Evolutionary conservation across 306 rosid species (phyloP).

Genomic region (Vicia villosa): DNA sequence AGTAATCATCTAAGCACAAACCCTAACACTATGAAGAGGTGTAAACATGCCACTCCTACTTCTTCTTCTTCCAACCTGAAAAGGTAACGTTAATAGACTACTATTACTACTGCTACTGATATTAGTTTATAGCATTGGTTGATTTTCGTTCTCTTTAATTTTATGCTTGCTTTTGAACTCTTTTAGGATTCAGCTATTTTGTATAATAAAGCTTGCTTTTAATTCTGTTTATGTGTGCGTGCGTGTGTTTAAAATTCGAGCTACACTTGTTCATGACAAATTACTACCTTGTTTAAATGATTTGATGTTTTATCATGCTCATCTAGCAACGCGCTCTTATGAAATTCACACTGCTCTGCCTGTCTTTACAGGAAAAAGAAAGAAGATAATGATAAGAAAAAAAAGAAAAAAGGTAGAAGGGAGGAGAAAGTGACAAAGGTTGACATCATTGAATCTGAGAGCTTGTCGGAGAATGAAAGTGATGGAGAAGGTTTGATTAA

Average conservation of each 20-base stretch:
- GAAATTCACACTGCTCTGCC: conserved; percentile 31
- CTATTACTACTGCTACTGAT: too few species aligned
- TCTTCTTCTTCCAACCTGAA: neutral
- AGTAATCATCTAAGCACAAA: conserved; percentile 1
- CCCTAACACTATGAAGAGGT: conserved; percentile 15
- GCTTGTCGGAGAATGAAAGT: conserved; percentile 41
- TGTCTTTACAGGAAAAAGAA: conserved; percentile 56
- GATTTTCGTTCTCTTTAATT: too few species aligned
- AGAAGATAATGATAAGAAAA: conserved; percentile 56
- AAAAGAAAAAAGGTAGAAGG: conserved; percentile 50
- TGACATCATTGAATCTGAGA: conserved; percentile 41
- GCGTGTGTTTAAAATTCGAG: conserved; percentile 10
- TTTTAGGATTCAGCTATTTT: neutral
- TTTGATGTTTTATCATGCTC: conserved; percentile 19
- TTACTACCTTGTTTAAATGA: neutral
- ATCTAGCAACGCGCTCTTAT: neutral
- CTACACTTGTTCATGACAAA: neutral
- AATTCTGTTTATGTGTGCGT: conserved; percentile 13
- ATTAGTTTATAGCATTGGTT: too few species aligned
- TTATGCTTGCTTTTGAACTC: too few species aligned
- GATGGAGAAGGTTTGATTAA: conserved; percentile 58
- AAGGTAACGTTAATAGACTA: neutral
- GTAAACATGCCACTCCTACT: neutral
- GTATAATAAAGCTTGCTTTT: neutral
- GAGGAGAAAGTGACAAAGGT: conserved; percentile 49